These are phyloP conservation scores for Xylariaceae sp. DNA, from an alignment of 2,329 filamentous ascomycete species.

Conservation along the genomic window DNA sequence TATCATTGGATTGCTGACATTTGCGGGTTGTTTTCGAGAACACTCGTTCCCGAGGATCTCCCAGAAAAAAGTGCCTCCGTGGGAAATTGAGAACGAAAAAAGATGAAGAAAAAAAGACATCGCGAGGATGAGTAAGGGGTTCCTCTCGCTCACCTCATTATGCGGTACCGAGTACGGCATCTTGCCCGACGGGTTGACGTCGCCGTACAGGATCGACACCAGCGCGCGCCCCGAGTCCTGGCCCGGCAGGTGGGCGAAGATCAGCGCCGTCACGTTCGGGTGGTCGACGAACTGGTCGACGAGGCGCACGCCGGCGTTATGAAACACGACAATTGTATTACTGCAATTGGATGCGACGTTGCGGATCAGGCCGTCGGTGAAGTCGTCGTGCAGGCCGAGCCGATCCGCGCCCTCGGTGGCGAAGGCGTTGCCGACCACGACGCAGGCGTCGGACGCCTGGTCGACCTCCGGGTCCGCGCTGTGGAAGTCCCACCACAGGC, in stretches of 20 bases:
- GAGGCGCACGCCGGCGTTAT: constrained; percentile 53
- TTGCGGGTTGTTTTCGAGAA: too few relatives aligned
- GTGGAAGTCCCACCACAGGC: constrained; percentile 39
- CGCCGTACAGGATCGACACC: constrained; percentile 66
- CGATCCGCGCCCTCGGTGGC: constrained; percentile 57
- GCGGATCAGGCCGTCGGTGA: constrained; percentile 39
- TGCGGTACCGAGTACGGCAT: constrained; percentile 45
- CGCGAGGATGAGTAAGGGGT: too few relatives aligned
- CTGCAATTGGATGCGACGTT: constrained; percentile 42
- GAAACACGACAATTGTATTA: constrained; percentile 58
- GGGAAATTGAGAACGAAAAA: too few relatives aligned
- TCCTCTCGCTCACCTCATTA: too few relatives aligned
- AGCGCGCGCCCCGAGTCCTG: constrained; percentile 65
- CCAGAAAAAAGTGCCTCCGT: too few relatives aligned
- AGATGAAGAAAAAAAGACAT: too few relatives aligned
- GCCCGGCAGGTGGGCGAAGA: constrained; percentile 39
- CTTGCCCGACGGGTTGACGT: constrained; percentile 36
- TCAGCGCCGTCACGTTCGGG: constrained; percentile 65
- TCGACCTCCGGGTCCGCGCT: constrained; percentile 32
- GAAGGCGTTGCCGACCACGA: constrained; percentile 50
- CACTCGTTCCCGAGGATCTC: too few relatives aligned
- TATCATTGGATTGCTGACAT: too few relatives aligned
- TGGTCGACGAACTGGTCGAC: constrained; percentile 53
- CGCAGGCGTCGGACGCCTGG: constrained; percentile 45
- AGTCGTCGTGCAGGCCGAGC: constrained; percentile 51